phyloP scores from a whole-genome alignment of 1,284 basidiomycete species.

The Ganoderma resinaceum region DNA sequence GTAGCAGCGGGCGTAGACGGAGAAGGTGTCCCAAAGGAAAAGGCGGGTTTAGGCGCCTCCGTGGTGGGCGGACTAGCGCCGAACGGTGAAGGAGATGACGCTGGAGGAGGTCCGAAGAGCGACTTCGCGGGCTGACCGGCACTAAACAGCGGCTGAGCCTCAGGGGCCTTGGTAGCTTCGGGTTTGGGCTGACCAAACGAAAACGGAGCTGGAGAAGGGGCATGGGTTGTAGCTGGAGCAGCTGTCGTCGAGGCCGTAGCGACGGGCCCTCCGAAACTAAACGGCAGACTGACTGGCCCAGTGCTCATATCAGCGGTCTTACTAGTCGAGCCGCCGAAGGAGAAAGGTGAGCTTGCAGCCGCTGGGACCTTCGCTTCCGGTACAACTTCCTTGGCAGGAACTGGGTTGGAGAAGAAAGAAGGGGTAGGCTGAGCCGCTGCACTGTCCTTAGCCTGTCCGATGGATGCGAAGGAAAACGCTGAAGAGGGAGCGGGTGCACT shows the following conservation, averaged over 20 bases:
- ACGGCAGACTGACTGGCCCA: conserved; percentile 2
- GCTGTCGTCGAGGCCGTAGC: conserved; percentile 1
- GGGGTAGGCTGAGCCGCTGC: conserved; percentile 6
- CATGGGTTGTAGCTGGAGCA: conserved; percentile 9
- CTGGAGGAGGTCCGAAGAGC: conserved; percentile 24
- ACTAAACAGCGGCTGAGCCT: conserved; percentile 23
- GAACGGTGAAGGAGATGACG: conserved; percentile 29
- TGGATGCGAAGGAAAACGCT: conserved; percentile 14
- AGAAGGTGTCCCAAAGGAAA: conserved; percentile 33
- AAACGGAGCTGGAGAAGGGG: conserved; percentile 15
- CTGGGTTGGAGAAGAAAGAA: conserved; percentile 17
- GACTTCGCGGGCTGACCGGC: conserved; percentile 20
- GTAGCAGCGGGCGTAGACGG: conserved; percentile 27
- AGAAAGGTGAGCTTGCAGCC: conserved; percentile 21
- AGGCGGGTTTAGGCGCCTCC: conserved; percentile 34
- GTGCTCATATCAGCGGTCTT: neutral
- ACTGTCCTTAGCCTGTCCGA: neutral
- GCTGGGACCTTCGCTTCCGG: neutral
- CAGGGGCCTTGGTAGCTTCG: conserved; percentile 29
- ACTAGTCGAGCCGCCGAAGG: conserved; percentile 20
- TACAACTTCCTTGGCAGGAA: conserved; percentile 16
- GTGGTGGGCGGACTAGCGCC: conserved; percentile 24
- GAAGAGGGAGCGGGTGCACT: neutral
- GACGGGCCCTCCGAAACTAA: conserved; percentile 5
- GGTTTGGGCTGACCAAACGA: conserved; percentile 23